A percentile compares a stretch with the other conserved stretches of the same genome.
Conservation (phyloP, 2,329 filamentous ascomycete genomes). For the Monosporascus cannonballus region DNA sequence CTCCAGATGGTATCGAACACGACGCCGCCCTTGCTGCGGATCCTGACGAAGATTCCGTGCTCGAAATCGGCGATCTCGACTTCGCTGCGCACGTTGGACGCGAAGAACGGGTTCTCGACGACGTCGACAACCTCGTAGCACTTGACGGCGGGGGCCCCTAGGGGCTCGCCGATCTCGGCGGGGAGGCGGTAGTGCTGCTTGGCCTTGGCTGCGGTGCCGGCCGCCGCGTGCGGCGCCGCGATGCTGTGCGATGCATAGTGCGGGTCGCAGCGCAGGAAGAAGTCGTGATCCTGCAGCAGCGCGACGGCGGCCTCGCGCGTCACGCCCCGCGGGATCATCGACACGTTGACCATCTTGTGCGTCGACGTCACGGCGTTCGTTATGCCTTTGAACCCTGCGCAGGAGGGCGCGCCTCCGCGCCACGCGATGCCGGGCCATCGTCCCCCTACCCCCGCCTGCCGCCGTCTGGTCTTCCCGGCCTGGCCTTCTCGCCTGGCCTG, state of each 20-base stretch:
- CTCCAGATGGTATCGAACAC: constrained; percentile 49
- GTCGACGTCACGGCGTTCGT: background rate
- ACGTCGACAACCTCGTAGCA: constrained; percentile 46
- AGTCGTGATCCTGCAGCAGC: constrained; percentile 44
- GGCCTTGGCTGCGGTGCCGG: constrained; percentile 15
- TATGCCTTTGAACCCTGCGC: background rate
- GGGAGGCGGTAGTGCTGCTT: constrained; percentile 22
- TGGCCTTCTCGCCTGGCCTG: background rate
- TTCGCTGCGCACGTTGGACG: constrained; percentile 45
- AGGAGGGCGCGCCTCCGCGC: background rate
- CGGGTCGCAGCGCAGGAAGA: constrained; percentile 47
- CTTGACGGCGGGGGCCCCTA: constrained; percentile 16
- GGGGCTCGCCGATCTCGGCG: constrained; percentile 12
- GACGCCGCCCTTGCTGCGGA: constrained; percentile 43
- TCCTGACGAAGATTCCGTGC: constrained; percentile 45
- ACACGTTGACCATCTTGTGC: constrained; percentile 33
- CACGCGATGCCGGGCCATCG: background rate
- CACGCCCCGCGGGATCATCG: constrained; percentile 32
- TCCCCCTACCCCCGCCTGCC: background rate
- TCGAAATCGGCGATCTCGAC: constrained; percentile 47
- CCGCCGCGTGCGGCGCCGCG: constrained; percentile 15
- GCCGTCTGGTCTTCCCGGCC: background rate
- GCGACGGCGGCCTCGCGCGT: constrained; percentile 25
- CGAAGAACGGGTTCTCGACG: constrained; percentile 50
- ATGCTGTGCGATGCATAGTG: constrained; percentile 35